phyloP scores from a whole-genome alignment of 1,284 basidiomycete genomes.

The Malassezia equina region DNA sequence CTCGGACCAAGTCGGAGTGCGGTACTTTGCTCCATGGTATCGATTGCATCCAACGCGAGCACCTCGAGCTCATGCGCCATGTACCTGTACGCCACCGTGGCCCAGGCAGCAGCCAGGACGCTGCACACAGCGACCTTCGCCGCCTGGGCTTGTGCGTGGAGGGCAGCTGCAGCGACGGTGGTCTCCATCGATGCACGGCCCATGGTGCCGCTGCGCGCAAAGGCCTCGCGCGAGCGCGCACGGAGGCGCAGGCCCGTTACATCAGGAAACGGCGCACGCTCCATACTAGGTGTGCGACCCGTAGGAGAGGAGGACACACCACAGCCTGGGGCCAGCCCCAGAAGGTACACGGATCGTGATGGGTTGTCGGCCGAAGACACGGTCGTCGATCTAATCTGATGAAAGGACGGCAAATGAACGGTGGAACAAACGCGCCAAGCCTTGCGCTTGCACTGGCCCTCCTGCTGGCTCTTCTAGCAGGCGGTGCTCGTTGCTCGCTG shows the following conservation, averaged over 20 bases:
- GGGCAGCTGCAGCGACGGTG: background rate
- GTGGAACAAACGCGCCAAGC: background rate
- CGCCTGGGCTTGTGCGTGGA: background rate
- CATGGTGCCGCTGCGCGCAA: background rate
- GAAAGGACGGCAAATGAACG: background rate
- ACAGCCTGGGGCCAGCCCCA: background rate
- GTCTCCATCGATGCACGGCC: background rate
- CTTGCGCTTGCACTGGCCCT: background rate
- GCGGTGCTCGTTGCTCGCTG: background rate
- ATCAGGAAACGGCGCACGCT: slow-evolving; percentile 37
- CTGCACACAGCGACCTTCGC: background rate
- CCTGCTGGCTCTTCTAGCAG: background rate
- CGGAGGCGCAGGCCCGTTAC: slow-evolving; percentile 29
- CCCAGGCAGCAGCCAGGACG: slow-evolving; percentile 3
- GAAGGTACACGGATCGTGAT: background rate
- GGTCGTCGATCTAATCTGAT: slow-evolving; percentile 1
- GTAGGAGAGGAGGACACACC: background rate
- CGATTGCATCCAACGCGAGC: background rate
- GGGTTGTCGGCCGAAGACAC: background rate
- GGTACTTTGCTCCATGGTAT: background rate
- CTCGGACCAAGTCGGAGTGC: background rate
- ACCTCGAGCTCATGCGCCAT: slow-evolving; percentile 12
- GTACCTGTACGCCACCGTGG: slow-evolving; percentile 6
- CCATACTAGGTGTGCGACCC: background rate
- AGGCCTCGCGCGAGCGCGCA: slow-evolving; percentile 2